Evolutionary conservation across 2,329 filamentous ascomycete genomes (phyloP), one percentile per base, ranked within the genome.

Genomic region (Eutypa lata): DNA sequence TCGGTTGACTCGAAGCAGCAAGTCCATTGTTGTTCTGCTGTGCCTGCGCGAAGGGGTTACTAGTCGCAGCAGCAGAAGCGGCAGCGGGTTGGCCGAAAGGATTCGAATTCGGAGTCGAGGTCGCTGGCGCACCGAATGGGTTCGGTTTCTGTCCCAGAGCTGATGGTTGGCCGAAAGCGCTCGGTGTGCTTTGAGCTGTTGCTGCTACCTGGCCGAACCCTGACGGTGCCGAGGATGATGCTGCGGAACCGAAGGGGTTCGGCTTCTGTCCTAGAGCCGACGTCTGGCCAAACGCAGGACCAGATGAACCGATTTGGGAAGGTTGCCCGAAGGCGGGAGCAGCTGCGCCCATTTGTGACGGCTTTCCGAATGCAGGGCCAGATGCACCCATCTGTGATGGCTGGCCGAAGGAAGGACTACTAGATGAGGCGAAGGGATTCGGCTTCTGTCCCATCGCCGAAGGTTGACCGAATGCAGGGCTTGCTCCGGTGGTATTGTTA

Each of bases 341-440:
- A 11, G 49, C 24, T 3, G 55, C 54, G 5, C 70, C 71, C 31
- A 73, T 57, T 0, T 65, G 55, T 5, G 70, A 63, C 24, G 76
- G 69, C 51, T 78, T 75, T 1, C 75, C 74, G 53, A 77, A 76
- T 0, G 68, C 62, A 2, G 65, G 55, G 1, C 48, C 48, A 10
- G 52, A 44, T 3, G 35, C 22, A 37, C 59, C 57, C 26, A 59
- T 43, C n/a, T 54, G 52, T 40, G 58, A 59, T 1, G 61, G 54
- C 31, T 68, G 62, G 3, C 64, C 65, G 47, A 68, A 68, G 13
- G 56, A 56, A 19, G 43, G 19, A 8, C 35, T n/a, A n/a, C 31
- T 19, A 18, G 43, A 38, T 11, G 57, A 45, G 4, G 51, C 50
- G n/a, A 62, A 58, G 2, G 58, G 60, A 26, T 63, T 63, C 2